Conservation (phyloP, 768 basidiomycete genomes). For the Dictyophora rubrovolvata region DNA sequence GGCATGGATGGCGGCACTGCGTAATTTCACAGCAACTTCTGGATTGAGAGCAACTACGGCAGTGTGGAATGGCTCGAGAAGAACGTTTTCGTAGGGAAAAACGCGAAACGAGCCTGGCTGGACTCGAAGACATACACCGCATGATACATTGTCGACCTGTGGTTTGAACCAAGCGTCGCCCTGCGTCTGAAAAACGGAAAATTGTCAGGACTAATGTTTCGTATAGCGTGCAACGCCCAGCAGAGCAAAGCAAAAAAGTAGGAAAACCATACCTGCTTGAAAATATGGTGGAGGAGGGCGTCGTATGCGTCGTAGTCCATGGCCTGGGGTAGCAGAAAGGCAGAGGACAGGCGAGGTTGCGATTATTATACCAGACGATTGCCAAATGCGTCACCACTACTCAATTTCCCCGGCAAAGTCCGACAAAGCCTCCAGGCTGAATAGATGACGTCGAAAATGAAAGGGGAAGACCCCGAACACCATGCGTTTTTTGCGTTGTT, state of each 20-base stretch:
- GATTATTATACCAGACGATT: not conserved
- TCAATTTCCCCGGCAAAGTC: not conserved
- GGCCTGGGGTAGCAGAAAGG: not conserved
- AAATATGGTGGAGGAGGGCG: conserved; percentile 33
- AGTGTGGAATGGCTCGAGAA: conserved; percentile 44
- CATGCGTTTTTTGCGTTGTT: too few relatives aligned
- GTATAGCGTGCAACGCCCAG: too few relatives aligned
- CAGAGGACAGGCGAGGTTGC: not conserved
- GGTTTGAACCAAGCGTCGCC: conserved; percentile 48
- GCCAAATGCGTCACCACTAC: not conserved
- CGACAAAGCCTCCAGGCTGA: not conserved
- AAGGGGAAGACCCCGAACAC: not conserved
- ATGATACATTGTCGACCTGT: conserved; percentile 35
- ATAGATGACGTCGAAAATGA: not conserved
- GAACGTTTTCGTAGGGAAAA: conserved; percentile 44
- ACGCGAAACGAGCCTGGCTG: conserved; percentile 32
- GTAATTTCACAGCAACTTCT: conserved; percentile 43
- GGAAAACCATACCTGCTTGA: conserved; percentile 23
- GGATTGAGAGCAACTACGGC: conserved; percentile 45
- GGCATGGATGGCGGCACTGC: conserved; percentile 41
- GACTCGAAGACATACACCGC: conserved; percentile 41
- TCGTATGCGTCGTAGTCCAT: conserved; percentile 28
- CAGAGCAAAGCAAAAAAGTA: not conserved
- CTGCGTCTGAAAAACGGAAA: conserved; percentile 24
- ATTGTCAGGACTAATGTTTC: too few relatives aligned